Percentiles rank a stretch among this genome's conserved stretches.
Evolutionary conservation across 164 flowering plant genomes (phyloP).

Genomic region (Magnolia sinica): DNA sequence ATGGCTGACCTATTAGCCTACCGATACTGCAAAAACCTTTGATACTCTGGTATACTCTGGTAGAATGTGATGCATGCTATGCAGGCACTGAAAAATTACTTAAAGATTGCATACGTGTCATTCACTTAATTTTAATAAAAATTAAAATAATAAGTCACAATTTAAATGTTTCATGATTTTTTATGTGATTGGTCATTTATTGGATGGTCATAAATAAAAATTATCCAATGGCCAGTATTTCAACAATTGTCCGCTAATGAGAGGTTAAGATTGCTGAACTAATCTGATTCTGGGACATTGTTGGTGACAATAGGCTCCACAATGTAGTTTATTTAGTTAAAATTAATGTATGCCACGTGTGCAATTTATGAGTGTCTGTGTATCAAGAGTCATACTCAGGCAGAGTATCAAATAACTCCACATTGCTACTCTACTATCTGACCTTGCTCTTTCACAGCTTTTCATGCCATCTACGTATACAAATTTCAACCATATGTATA

Average conservation of each 20-base stretch:
- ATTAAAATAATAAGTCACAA: too few relatives aligned
- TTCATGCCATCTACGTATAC: not conserved
- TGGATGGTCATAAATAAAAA: too few relatives aligned
- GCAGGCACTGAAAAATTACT: too few relatives aligned
- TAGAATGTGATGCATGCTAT: not conserved
- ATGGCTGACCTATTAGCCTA: slow-evolving; percentile 26
- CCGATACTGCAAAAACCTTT: not conserved
- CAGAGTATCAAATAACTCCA: not conserved
- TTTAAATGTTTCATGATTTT: too few relatives aligned
- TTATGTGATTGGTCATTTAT: too few relatives aligned
- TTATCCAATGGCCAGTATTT: too few relatives aligned
- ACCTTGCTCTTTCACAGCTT: slow-evolving; percentile 14
- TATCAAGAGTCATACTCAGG: not conserved
- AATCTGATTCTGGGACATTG: not conserved
- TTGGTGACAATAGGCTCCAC: not conserved
- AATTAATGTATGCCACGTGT: not conserved
- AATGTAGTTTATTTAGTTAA: too few relatives aligned
- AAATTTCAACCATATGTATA: not conserved
- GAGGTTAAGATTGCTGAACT: not conserved
- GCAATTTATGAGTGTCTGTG: not conserved
- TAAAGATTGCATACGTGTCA: too few relatives aligned
- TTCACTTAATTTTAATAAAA: too few relatives aligned
- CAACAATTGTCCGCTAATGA: too few relatives aligned
- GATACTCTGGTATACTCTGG: not conserved
- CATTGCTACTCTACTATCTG: not conserved